These are phyloP conservation scores for Aspergillus vadensis DNA, from an alignment of 2,329 filamentous ascomycete genomes.

Conservation along the genomic window DNA sequence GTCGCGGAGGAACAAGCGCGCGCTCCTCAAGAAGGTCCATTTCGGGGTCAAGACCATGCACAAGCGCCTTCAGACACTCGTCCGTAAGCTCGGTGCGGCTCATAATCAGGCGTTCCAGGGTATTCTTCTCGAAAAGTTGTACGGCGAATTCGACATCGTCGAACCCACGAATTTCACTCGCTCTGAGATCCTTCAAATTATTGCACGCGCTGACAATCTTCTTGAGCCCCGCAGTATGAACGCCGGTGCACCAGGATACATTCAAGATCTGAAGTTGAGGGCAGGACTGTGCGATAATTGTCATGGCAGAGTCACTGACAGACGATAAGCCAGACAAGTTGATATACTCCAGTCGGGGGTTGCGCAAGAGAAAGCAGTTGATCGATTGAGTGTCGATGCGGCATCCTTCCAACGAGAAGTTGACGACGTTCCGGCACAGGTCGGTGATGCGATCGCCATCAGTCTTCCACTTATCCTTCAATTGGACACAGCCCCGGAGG, in stretches of 20 bases:
- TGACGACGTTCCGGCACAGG: slow-evolving; percentile 82
- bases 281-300: slow-evolving; percentile 79
- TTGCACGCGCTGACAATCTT: slow-evolving; percentile 72
- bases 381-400: slow-evolving; percentile 78
- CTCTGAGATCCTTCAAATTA: slow-evolving; percentile 75
- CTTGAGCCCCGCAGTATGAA: slow-evolving; percentile 75
- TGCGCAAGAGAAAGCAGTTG: slow-evolving; percentile 76
- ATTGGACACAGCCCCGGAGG: slow-evolving; percentile 84
- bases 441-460: slow-evolving; percentile 71
- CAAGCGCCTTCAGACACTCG: slow-evolving; percentile 69
- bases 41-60: slow-evolving; percentile 74
- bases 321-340: slow-evolving; percentile 81
- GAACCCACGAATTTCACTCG: slow-evolving; percentile 79
- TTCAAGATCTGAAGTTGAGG: slow-evolving; percentile 81
- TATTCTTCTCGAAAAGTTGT: slow-evolving; percentile 77
- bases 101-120: slow-evolving; percentile 77
- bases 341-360: slow-evolving; percentile 75
- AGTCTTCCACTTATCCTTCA: slow-evolving; percentile 76
- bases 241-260: slow-evolving; percentile 87
- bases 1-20: slow-evolving; percentile 74
- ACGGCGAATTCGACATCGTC: slow-evolving; percentile 71
- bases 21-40: slow-evolving; percentile 77
- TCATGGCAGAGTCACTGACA: slow-evolving; percentile 78
- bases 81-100: slow-evolving; percentile 78
- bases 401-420: slow-evolving; percentile 86